A percentile compares a stretch with the other conserved stretches of the same genome.
Conservation (phyloP, 179 eudicot genomes). For the Vitellaria paradoxa region DNA sequence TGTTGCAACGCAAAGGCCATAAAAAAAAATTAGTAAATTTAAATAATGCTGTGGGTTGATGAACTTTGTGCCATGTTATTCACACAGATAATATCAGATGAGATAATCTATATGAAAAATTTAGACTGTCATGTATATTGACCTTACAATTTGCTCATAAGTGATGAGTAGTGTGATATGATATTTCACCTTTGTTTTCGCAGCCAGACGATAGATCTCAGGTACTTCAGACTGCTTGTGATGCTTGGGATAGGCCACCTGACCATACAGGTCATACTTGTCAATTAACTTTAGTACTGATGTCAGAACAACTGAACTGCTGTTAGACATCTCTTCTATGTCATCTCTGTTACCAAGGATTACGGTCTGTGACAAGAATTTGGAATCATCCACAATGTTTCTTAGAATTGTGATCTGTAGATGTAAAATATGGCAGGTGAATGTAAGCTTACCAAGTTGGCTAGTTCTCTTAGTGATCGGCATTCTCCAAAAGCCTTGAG, state of each 20-base stretch:
- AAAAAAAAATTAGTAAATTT: not conserved
- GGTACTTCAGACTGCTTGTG: conserved; percentile 68
- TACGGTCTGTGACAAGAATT: conserved; percentile 42
- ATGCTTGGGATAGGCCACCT: conserved; percentile 73
- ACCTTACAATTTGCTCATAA: not conserved
- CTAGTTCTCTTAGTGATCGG: conserved; percentile 48
- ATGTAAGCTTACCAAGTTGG: conserved; percentile 40
- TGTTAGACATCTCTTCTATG: conserved; percentile 57
- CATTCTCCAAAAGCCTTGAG: conserved; percentile 63
- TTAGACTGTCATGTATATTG: not conserved
- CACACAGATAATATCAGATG: not conserved
- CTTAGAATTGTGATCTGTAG: not conserved
- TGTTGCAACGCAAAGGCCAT: not conserved
- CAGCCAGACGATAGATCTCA: conserved; percentile 58
- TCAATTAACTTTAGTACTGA: conserved; percentile 59
- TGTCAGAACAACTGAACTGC: conserved; percentile 53
- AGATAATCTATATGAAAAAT: not conserved
- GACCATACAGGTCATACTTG: conserved; percentile 66
- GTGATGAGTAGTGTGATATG: not conserved
- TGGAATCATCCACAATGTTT: not conserved
- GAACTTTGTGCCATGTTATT: not conserved
- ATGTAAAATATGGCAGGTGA: not conserved
- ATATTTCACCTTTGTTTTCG: conserved; percentile 53
- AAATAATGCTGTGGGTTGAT: not conserved
- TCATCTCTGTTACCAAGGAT: conserved; percentile 67